These are phyloP conservation scores for Paxillus ammoniavirescens DNA, from an alignment of 768 basidiomycete species.

Conservation along the genomic window DNA sequence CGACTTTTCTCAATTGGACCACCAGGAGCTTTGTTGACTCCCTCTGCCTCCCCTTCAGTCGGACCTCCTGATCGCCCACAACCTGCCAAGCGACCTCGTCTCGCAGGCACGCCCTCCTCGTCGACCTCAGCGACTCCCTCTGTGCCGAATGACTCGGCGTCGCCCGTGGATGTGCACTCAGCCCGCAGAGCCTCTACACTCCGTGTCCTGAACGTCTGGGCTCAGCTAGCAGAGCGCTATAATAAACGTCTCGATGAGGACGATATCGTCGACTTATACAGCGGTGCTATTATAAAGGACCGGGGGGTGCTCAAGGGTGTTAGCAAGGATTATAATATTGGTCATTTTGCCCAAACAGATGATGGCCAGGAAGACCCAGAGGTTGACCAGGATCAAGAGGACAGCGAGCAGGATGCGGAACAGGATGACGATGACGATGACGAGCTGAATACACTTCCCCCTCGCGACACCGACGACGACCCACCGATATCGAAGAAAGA, in stretches of 20 bases:
- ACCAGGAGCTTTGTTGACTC: constrained; percentile 17
- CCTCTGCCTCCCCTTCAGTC: constrained; percentile 29
- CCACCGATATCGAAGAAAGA: constrained; percentile 31
- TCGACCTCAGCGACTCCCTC: constrained; percentile 37
- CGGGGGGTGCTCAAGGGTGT: constrained; percentile 59
- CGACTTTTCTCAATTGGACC: constrained; percentile 13
- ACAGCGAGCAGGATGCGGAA: constrained; percentile 48
- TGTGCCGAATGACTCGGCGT: constrained; percentile 24
- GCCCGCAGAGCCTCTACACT: constrained; percentile 52
- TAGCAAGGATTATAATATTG: constrained; percentile 45
- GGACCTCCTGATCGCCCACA: constrained; percentile 38
- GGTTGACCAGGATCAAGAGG: constrained; percentile 41
- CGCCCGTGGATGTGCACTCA: constrained; percentile 44
- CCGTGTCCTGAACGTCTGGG: constrained; percentile 64
- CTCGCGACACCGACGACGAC: constrained; percentile 28
- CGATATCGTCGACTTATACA: constrained; percentile 71
- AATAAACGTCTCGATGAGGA: constrained; percentile 69
- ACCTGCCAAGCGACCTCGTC: constrained; percentile 50
- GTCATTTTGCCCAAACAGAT: constrained; percentile 46
- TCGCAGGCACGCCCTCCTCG: constrained; percentile 44
- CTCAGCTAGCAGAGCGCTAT: constrained; percentile 66
- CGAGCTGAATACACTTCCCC: constrained; percentile 55
- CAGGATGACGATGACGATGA: constrained; percentile 60
- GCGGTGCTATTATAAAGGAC: constrained; percentile 62
- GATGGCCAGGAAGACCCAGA: constrained; percentile 40